phyloP scores from a whole-genome alignment of 2,329 filamentous ascomycete genomes.

The Escovopsis weberi region DNA sequence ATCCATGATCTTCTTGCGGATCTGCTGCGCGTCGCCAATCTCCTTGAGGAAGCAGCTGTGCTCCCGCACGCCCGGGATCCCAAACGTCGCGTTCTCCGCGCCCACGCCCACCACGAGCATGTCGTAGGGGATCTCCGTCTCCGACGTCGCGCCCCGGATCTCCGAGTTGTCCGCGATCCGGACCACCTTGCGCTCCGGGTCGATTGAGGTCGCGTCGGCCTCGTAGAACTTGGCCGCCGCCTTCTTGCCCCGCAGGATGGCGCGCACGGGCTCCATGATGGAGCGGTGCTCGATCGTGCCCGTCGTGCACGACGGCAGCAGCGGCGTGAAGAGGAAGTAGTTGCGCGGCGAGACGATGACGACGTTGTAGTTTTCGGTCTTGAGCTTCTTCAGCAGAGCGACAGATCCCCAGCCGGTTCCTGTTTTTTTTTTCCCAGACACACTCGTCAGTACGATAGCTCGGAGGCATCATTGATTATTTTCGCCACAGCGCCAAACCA shows the following conservation, averaged over 20 bases:
- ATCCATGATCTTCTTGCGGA: conserved; percentile 99
- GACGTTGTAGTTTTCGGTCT: conserved; percentile 98
- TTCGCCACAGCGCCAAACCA: too few species aligned
- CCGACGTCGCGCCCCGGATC: conserved; percentile 65
- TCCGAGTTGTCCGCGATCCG: conserved; percentile 87
- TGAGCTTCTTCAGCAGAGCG: conserved; percentile 93
- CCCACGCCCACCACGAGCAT: conserved; percentile 97
- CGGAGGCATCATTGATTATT: too few species aligned
- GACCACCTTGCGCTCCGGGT: conserved; percentile 78
- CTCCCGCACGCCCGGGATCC: conserved; percentile 88
- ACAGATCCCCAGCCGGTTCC: conserved; percentile 94
- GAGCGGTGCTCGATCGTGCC: conserved; percentile 97
- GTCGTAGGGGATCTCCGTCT: conserved; percentile 90
- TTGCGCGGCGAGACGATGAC: conserved; percentile 95
- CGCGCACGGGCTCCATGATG: conserved; percentile 98
- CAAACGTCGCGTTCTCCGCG: conserved; percentile 96
- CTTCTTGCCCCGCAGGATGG: conserved; percentile 91
- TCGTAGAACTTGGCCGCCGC: conserved; percentile 93
- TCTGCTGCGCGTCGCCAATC: conserved; percentile 87
- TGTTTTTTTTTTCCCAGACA: conserved; percentile 20
- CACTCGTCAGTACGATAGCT: neutral
- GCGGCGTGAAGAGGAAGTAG: conserved; percentile 98
- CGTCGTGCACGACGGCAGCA: conserved; percentile 93
- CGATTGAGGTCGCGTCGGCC: conserved; percentile 90
- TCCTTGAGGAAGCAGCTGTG: conserved; percentile 98